phyloP scores from a whole-genome alignment of 1,139 yeast species.

The Meyerozyma sp. region DNA sequence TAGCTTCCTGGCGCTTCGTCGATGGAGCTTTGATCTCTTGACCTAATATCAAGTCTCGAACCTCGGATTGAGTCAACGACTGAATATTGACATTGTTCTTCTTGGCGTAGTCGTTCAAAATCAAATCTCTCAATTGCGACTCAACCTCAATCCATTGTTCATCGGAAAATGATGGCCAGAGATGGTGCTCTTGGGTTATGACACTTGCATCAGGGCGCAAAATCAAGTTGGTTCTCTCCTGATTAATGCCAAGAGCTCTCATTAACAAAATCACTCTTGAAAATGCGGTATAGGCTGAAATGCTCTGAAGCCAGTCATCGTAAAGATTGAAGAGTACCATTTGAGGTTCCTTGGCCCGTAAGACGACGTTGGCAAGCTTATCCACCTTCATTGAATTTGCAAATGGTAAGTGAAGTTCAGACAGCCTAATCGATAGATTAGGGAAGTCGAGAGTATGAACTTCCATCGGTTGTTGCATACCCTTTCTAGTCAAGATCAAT shows the following conservation, averaged over 20 bases:
- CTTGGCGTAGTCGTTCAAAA: conserved; percentile 78
- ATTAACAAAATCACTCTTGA: conserved; percentile 76
- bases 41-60: conserved; percentile 89
- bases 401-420: conserved; percentile 88
- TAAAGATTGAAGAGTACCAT: conserved; percentile 87
- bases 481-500: conserved; percentile 82
- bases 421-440: conserved; percentile 80
- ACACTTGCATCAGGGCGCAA: conserved; percentile 71
- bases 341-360: conserved; percentile 87
- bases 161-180: conserved; percentile 88
- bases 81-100: conserved; percentile 82
- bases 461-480: conserved; percentile 90
- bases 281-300: conserved; percentile 91
- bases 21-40: conserved; percentile 93
- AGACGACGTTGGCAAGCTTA: conserved; percentile 71
- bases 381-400: conserved; percentile 81
- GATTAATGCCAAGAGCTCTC: conserved; percentile 74
- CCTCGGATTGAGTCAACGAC: conserved; percentile 87
- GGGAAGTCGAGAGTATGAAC: conserved; percentile 98
- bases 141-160: conserved; percentile 95
- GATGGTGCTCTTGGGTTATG: conserved; percentile 68
- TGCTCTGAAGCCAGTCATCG: conserved; percentile 86
- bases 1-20: conserved; percentile 67
- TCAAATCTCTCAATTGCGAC: conserved; percentile 79
- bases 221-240: conserved; percentile 71